Conservation (phyloP, 2,329 filamentous ascomycete species). For the Aspergillus carbonarius region DNA sequence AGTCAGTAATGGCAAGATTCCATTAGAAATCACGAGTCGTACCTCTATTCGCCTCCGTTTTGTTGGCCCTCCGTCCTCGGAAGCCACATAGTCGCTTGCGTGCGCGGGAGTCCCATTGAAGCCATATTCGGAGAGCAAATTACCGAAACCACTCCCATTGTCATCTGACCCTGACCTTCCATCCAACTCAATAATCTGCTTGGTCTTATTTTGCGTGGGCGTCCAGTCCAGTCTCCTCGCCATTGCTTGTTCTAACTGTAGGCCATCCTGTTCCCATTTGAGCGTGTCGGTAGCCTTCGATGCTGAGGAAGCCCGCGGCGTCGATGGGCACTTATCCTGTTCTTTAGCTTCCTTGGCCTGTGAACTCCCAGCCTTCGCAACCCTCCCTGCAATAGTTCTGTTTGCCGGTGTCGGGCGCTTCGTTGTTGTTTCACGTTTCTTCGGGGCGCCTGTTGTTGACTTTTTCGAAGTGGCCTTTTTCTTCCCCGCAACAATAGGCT, state of each 20-base stretch:
- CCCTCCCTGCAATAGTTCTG: slow-evolving; percentile 36
- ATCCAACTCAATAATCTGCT: slow-evolving; percentile 23
- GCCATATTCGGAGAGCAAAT: slow-evolving; percentile 43
- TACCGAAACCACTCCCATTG: slow-evolving; percentile 29
- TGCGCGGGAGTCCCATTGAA: slow-evolving; percentile 30
- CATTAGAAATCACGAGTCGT: neutral
- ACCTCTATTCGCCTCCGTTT: slow-evolving; percentile 42
- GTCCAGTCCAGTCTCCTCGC: slow-evolving; percentile 66
- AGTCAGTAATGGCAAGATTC: slow-evolving; percentile 1
- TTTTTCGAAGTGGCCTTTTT: slow-evolving; percentile 22
- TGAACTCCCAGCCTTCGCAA: slow-evolving; percentile 32
- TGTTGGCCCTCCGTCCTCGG: slow-evolving; percentile 28
- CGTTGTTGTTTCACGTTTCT: slow-evolving; percentile 4
- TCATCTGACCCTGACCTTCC: slow-evolving; percentile 2
- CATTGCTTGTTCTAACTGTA: slow-evolving; percentile 49
- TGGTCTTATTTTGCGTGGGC: slow-evolving; percentile 52
- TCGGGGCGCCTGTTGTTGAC: slow-evolving; percentile 18
- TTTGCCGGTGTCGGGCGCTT: slow-evolving; percentile 29
- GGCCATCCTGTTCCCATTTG: slow-evolving; percentile 21
- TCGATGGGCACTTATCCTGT: slow-evolving; percentile 8
- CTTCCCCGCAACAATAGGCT: slow-evolving; percentile 10
- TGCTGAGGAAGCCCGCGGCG: neutral
- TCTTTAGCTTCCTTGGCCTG: slow-evolving; percentile 13
- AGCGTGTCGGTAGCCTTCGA: slow-evolving; percentile 6
- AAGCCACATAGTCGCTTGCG: slow-evolving; percentile 12